Conservation (phyloP, 768 basidiomycete species). For the Termitomyces sp. region DNA sequence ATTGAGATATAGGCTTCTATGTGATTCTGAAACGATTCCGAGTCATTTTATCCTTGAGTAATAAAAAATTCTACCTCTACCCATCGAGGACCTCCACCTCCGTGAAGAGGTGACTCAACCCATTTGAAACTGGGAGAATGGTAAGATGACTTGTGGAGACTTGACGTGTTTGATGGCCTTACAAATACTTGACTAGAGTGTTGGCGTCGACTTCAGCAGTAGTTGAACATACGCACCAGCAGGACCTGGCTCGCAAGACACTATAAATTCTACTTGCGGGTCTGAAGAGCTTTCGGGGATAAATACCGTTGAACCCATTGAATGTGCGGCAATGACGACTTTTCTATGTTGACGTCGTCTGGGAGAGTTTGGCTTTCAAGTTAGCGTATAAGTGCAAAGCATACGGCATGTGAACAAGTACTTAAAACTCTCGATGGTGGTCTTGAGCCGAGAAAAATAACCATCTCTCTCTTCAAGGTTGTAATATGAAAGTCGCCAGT, state of each 20-base stretch:
- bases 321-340: slow-evolving; percentile 79
- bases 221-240: slow-evolving; percentile 33
- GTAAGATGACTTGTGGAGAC: slow-evolving; percentile 2
- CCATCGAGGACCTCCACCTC: slow-evolving; percentile 82
- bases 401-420: slow-evolving; percentile 22
- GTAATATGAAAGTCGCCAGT: slow-evolving; percentile 84
- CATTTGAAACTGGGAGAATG: slow-evolving; percentile 71
- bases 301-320: slow-evolving; percentile 78
- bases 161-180: slow-evolving; percentile 22
- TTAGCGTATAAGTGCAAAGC: neutral
- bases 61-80: slow-evolving; percentile 59
- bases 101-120: slow-evolving; percentile 85
- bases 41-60: neutral
- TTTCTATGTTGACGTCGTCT: slow-evolving; percentile 71
- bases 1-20: slow-evolving; percentile 82
- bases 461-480: slow-evolving; percentile 91
- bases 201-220: neutral
- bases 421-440: slow-evolving; percentile 76
- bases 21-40: slow-evolving; percentile 48
- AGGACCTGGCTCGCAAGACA: slow-evolving; percentile 28
- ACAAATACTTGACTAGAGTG: slow-evolving; percentile 70
- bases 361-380: neutral
- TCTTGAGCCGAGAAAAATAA: slow-evolving; percentile 81
- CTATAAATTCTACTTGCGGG: neutral
- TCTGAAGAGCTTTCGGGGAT: neutral